These are phyloP conservation scores for Aspergillus tamarii DNA, from an alignment of 2,329 filamentous ascomycete genomes.

Conservation along the genomic window DNA sequence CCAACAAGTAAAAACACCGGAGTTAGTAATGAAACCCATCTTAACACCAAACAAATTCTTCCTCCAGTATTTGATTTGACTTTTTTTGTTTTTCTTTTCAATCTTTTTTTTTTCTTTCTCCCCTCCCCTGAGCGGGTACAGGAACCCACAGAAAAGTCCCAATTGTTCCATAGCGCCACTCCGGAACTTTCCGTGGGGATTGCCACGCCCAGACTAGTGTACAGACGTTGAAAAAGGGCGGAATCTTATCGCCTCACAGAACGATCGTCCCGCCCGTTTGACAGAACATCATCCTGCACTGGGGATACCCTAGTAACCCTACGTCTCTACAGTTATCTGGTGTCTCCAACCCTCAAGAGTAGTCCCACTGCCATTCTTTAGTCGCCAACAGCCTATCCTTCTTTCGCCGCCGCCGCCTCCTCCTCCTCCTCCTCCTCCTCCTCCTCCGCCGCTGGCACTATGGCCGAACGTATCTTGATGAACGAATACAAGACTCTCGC, in stretches of 20 bases:
- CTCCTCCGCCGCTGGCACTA: conserved; percentile 23
- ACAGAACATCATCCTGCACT: not conserved
- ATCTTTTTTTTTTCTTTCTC: not conserved
- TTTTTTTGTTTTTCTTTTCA: not conserved
- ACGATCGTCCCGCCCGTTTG: conserved; percentile 4
- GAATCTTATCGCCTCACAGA: conserved; percentile 11
- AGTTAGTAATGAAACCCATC: not conserved
- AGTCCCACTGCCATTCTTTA: not conserved
- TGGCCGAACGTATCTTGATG: conserved; percentile 82
- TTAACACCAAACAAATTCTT: not conserved
- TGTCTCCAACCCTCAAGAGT: not conserved
- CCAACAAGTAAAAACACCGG: not conserved
- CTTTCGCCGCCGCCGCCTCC: not conserved
- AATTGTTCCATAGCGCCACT: conserved; percentile 18
- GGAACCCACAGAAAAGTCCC: not conserved
- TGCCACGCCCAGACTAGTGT: conserved; percentile 17
- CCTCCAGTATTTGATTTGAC: not conserved
- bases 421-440: too few species aligned
- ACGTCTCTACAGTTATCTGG: not conserved
- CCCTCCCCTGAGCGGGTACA: not conserved
- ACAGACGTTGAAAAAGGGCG: not conserved
- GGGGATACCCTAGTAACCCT: not conserved
- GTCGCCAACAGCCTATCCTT: conserved; percentile 3
- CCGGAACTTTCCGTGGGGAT: conserved; percentile 25
- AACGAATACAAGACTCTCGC: conserved; percentile 79